Percentiles rank a stretch among this genome's conserved stretches.
Evolutionary conservation across 139 green algal species (phyloP).

Genomic region (Chlamydomonas eustigma): DNA sequence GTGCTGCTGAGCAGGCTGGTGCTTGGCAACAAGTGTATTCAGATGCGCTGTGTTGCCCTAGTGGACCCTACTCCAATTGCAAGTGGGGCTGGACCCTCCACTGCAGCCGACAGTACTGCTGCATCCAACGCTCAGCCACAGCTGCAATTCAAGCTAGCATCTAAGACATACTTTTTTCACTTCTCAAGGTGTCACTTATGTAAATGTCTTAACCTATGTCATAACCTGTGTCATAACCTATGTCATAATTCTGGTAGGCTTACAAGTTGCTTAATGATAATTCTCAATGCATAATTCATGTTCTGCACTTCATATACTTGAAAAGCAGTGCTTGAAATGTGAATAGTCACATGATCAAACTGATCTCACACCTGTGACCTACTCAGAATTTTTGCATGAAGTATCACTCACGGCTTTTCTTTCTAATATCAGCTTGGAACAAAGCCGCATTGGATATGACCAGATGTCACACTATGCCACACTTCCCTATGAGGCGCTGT

Average conservation of each 20-base stretch:
- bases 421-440: slow-evolving; percentile 17
- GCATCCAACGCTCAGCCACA: neutral
- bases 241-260: too few species aligned
- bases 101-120: neutral
- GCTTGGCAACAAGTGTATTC: slow-evolving; percentile 19
- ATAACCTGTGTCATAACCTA: too few species aligned
- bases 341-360: too few species aligned
- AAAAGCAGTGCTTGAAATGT: too few species aligned
- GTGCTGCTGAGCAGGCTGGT: slow-evolving; percentile 10
- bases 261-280: too few species aligned
- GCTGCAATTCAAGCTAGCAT: slow-evolving; percentile 33
- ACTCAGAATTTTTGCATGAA: too few species aligned
- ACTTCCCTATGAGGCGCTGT: slow-evolving; percentile 43
- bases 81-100: neutral
- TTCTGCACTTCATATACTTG: too few species aligned
- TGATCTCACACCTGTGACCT: too few species aligned
- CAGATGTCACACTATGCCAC: slow-evolving; percentile 34
- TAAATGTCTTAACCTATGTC: too few species aligned
- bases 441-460: neutral
- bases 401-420: too few species aligned
- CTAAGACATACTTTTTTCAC: slow-evolving; percentile 44
- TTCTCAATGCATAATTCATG: too few species aligned
- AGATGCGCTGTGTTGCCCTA: slow-evolving; percentile 14
- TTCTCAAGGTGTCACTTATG: slow-evolving; percentile 29
- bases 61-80: neutral